Percentiles rank a stretch among this genome's conserved stretches.
phyloP scores from a whole-genome alignment of 345 rosid genomes.

The Turritis glabra region DNA sequence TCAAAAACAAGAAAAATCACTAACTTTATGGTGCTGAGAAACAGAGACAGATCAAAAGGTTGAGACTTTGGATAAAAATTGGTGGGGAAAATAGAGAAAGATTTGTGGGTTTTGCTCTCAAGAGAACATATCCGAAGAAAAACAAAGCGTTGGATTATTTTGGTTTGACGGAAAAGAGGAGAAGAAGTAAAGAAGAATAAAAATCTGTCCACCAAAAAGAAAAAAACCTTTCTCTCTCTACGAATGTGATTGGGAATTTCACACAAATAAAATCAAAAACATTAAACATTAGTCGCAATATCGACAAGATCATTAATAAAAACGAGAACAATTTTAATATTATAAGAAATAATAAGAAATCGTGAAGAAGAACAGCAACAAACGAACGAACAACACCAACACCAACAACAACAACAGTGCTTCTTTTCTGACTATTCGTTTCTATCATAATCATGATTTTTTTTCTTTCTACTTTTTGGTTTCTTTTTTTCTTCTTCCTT shows the following conservation, averaged over 20 bases:
- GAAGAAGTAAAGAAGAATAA: constrained; percentile 39
- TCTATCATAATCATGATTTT: constrained; percentile 26
- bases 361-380: constrained; percentile 38
- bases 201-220: constrained; percentile 35
- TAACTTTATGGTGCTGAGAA: constrained; percentile 4
- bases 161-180: constrained; percentile 42
- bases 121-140: constrained; percentile 17
- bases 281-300: constrained; percentile 28
- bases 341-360: constrained; percentile 34
- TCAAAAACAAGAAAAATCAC: neutral
- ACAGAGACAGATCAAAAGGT: constrained; percentile 27
- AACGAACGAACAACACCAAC: constrained; percentile 38
- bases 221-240: constrained; percentile 40
- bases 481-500: neutral
- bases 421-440: constrained; percentile 36
- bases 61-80: neutral
- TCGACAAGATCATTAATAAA: constrained; percentile 45
- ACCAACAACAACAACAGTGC: constrained; percentile 35
- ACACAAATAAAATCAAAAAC: constrained; percentile 35
- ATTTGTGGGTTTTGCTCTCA: neutral
- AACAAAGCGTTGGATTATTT: constrained; percentile 23
- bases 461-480: neutral
- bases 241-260: constrained; percentile 59
- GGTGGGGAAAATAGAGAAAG: neutral
- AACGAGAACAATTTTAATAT: constrained; percentile 9